Evolutionary conservation across 495 filamentous ascomycete species (phyloP).

Genomic region (Cairneyella variabilis): DNA sequence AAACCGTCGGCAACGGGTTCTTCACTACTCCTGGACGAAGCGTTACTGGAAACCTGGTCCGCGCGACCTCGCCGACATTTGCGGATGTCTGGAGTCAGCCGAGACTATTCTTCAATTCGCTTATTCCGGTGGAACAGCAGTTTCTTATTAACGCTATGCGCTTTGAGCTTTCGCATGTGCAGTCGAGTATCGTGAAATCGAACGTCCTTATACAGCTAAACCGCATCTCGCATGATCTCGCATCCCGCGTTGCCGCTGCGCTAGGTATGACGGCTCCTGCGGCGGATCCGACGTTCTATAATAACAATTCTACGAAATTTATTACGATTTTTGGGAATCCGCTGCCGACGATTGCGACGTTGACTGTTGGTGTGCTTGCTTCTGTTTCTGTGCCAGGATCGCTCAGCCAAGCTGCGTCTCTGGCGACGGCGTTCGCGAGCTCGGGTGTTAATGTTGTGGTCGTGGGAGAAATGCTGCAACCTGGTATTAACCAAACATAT

Average conservation of each 20-base stretch:
- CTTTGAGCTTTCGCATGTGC: constrained; percentile 63
- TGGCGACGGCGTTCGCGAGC: constrained; percentile 42
- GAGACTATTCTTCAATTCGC: constrained; percentile 74
- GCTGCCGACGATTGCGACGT: constrained; percentile 55
- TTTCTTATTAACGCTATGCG: constrained; percentile 75
- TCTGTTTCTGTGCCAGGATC: constrained; percentile 23
- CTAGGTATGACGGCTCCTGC: constrained; percentile 54
- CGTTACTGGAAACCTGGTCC: constrained; percentile 50
- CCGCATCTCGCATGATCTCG: constrained; percentile 64
- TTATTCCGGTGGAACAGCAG: constrained; percentile 66
- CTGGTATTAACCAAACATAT: constrained; percentile 66
- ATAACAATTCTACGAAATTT: constrained; percentile 59
- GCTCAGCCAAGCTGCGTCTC: constrained; percentile 37
- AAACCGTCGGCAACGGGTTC: constrained; percentile 66
- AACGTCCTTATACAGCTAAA: constrained; percentile 72
- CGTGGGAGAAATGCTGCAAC: constrained; percentile 56
- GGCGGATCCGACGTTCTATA: constrained; percentile 63
- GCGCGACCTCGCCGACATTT: constrained; percentile 61
- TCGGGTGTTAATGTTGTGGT: constrained; percentile 54
- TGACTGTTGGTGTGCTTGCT: constrained; percentile 66
- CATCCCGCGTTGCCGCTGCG: constrained; percentile 59
- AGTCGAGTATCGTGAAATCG: constrained; percentile 49
- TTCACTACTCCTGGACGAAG: constrained; percentile 63
- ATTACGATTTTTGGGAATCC: constrained; percentile 57
- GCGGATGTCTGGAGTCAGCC: constrained; percentile 74